These are phyloP conservation scores for Solanum bulbocastanum DNA, from an alignment of 257 asterid genomes.

Conservation along the genomic window DNA sequence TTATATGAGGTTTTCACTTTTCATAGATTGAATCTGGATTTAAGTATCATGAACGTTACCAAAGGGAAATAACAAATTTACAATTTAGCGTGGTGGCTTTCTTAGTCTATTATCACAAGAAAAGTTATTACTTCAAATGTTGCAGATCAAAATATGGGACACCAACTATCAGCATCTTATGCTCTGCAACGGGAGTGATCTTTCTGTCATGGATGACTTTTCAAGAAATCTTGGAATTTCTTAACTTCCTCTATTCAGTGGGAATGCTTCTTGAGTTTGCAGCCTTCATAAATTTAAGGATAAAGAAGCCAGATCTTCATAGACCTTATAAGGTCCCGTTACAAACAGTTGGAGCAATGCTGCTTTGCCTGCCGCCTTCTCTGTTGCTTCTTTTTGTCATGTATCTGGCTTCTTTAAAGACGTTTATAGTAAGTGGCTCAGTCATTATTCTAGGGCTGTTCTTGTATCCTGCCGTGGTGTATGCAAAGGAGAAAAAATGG, in stretches of 20 bases:
- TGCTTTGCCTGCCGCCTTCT: conserved; percentile 73
- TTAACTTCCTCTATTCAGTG: conserved; percentile 76
- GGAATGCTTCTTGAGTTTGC: conserved; percentile 94
- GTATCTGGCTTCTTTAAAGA: conserved; percentile 63
- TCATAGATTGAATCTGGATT: neutral
- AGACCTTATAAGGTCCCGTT: conserved; percentile 84
- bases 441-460: conserved; percentile 50
- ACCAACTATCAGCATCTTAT: conserved; percentile 80
- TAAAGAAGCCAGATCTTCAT: conserved; percentile 62
- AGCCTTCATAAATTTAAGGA: conserved; percentile 68
- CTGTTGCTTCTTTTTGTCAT: conserved; percentile 70
- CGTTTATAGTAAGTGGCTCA: conserved; percentile 52
- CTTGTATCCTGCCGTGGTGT: conserved; percentile 35
- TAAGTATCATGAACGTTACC: neutral
- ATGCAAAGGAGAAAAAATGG: conserved; percentile 47
- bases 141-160: conserved; percentile 86
- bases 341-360: conserved; percentile 45
- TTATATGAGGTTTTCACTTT: neutral
- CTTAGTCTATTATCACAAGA: neutral
- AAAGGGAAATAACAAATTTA: neutral
- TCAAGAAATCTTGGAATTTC: conserved; percentile 85
- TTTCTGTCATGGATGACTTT: conserved; percentile 94
- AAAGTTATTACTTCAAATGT: neutral
- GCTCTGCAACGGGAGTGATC: conserved; percentile 79
- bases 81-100: neutral